Evolutionary conservation across 345 rosid species (phyloP).

Genomic region (Salix dunnii): DNA sequence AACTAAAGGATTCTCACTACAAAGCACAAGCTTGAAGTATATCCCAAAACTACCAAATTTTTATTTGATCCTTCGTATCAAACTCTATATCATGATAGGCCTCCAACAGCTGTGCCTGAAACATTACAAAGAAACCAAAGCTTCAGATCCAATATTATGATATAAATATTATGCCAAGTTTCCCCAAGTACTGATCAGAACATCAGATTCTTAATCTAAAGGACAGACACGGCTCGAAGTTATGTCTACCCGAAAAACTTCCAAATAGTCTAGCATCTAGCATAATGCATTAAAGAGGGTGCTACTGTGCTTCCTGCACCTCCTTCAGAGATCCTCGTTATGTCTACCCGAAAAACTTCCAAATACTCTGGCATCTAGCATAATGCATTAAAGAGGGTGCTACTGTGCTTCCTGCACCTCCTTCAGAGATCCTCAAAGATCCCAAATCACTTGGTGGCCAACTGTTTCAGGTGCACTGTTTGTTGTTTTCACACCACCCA

Average conservation of each 20-base stretch:
- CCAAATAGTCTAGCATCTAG: not conserved
- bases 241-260: too few relatives aligned
- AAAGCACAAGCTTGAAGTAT: conserved; percentile 10
- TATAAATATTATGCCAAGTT: not conserved
- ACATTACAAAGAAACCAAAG: conserved; percentile 9
- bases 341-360: too few relatives aligned
- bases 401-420: not conserved
- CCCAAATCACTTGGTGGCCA: not conserved
- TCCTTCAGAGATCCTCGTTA: not conserved
- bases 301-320: not conserved
- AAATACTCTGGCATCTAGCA: not conserved
- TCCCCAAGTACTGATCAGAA: not conserved
- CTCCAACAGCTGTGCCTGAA: conserved; percentile 38
- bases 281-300: not conserved
- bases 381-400: not conserved
- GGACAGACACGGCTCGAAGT: not conserved
- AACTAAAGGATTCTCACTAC: conserved; percentile 47
- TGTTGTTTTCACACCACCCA: not conserved
- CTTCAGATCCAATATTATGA: conserved; percentile 3
- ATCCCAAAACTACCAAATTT: conserved; percentile 19
- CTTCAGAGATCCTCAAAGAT: not conserved
- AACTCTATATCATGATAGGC: conserved; percentile 14
- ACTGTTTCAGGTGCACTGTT: not conserved
- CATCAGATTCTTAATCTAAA: not conserved
- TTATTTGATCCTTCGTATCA: conserved; percentile 20